Base-by-base conservation (phyloP, 2,329 filamentous ascomycete species). In the Colletotrichum endophyticum region DNA sequence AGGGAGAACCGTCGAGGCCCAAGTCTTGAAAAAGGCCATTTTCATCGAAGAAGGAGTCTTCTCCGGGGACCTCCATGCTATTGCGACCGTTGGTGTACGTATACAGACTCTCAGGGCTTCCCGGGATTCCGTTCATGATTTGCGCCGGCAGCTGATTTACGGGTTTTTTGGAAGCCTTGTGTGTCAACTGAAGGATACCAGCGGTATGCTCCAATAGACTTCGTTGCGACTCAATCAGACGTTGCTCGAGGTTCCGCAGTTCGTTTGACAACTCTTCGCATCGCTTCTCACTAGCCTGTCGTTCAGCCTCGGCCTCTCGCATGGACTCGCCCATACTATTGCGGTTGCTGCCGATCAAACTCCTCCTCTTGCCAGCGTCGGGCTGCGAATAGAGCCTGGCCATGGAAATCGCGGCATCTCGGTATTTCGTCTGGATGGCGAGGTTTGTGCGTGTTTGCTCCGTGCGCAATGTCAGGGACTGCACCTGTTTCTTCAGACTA, bases 401-500 rank as follows among this genome's bases (percentile, higher is more conserved):
- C 85, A 99, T 93, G 56, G 96, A 98, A 78, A 94, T 91, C 13
- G 97, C 95, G 1, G 97, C 97, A 89, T 99, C 96, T 80, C 96
- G 94, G 81, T 98, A 95, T 87, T 99, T 99, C 71, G 93, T 94
- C 84, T 99, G 97, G 62, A 99, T 92, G 36, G 93, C 93, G 49
- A 99, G 89, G 85, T 96, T 98, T 76, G 95, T 92, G 79, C 94
- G 92, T 25, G 95, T 93, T 49, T 95, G 93, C 78, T 96, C 95
- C 79, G 98, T 93, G n/a, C 95, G 94, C 81, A 93, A 91, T 30
- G 91, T 89, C 66, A 99, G 86, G 44, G 92, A 88, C 75, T 92
- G 91, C 78, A 93, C 91, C 87, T 98, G 95, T 84, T 96, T 98
- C 89, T 99, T 99, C 81, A 99, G 86, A 63, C 92, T 91, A 79